Conservation (phyloP, 2,329 filamentous ascomycete species). For the Colletotrichum orchidophilum region DNA sequence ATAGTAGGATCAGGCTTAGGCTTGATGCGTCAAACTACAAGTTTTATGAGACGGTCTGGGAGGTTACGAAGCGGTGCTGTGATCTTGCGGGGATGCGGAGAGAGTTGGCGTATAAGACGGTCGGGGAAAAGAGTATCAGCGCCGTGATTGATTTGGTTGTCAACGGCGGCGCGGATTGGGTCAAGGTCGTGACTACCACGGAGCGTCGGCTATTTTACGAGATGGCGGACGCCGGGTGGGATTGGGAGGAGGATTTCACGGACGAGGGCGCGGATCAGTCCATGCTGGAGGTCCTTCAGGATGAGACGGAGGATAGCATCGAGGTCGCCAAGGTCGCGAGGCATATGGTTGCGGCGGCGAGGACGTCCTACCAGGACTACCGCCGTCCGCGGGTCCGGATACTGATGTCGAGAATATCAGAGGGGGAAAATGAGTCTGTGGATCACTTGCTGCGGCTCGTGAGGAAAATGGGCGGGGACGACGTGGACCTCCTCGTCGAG, state of each 20-base stretch:
- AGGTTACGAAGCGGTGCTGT: constrained; percentile 29
- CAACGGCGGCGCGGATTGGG: constrained; percentile 29
- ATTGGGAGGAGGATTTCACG: constrained; percentile 47
- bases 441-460: constrained; percentile 43
- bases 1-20: constrained; percentile 15
- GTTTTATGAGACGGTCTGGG: constrained; percentile 34
- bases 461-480: constrained; percentile 41
- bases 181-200: constrained; percentile 35
- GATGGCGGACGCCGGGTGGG: constrained; percentile 53
- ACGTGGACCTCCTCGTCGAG: constrained; percentile 46
- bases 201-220: constrained; percentile 45
- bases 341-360: constrained; percentile 48
- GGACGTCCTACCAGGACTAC: constrained; percentile 47
- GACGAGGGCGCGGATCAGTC: constrained; percentile 47
- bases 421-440: constrained; percentile 41
- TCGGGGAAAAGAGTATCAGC: neutral
- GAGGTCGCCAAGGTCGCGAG: constrained; percentile 41
- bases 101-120: constrained; percentile 22
- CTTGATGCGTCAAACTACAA: constrained; percentile 34
- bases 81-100: constrained; percentile 26
- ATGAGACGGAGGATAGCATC: constrained; percentile 30
- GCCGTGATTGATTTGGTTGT: constrained; percentile 33
- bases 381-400: constrained; percentile 46
- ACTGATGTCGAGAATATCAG: constrained; percentile 45
- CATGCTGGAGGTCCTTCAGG: constrained; percentile 38